These are phyloP conservation scores for Paecilomyces sp. DNA, from an alignment of 2,329 filamentous ascomycete genomes.

Conservation along the genomic window DNA sequence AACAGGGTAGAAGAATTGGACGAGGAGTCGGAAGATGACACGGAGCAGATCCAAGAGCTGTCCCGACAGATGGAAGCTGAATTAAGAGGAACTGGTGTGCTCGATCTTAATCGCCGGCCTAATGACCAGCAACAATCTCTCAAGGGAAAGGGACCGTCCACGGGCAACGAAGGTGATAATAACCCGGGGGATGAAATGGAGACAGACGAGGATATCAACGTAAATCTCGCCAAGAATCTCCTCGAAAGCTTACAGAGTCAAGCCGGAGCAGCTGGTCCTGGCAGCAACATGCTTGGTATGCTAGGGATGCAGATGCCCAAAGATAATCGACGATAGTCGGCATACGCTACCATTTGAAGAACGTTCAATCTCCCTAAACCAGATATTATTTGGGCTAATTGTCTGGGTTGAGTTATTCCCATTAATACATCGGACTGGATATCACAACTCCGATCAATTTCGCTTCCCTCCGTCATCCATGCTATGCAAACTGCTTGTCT, in stretches of 20 bases:
- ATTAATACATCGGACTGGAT: background rate
- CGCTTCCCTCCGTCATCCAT: background rate
- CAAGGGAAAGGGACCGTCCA: conserved; percentile 21
- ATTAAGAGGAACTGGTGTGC: conserved; percentile 38
- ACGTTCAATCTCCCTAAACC: background rate
- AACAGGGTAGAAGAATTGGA: conserved; percentile 42
- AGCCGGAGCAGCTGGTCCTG: conserved; percentile 75
- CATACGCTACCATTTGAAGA: background rate
- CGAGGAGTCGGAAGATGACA: conserved; percentile 48
- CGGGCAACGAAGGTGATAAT: conserved; percentile 13
- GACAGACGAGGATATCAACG: conserved; percentile 66
- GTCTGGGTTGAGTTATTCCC: background rate
- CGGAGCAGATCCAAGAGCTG: conserved; percentile 47
- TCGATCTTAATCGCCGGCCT: conserved; percentile 27
- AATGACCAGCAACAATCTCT: conserved; percentile 14
- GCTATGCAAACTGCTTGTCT: background rate
- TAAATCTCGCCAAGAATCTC: conserved; percentile 82
- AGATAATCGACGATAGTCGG: conserved; percentile 49
- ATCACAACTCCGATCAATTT: background rate
- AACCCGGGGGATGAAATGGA: conserved; percentile 13
- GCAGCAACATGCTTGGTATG: conserved; percentile 77
- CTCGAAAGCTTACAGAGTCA: conserved; percentile 91
- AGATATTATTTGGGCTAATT: background rate
- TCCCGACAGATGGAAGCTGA: conserved; percentile 42
- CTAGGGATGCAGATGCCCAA: conserved; percentile 77